phyloP scores from a whole-genome alignment of 2,329 filamentous ascomycete genomes.

The Claviceps sp. region DNA sequence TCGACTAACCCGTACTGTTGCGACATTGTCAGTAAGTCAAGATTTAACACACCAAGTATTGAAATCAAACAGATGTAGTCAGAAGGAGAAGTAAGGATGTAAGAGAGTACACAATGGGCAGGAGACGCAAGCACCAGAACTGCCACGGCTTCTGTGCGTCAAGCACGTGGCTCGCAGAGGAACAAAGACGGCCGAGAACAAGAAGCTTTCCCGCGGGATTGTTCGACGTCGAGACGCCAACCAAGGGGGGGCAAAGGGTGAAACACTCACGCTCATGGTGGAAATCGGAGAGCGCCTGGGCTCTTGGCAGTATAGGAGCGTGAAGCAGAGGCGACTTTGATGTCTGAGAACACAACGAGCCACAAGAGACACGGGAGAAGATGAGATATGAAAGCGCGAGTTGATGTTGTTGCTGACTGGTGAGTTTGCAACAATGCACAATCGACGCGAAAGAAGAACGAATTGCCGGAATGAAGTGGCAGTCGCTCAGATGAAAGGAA shows the following conservation, averaged over 20 bases:
- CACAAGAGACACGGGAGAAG: background rate
- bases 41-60: slow-evolving; percentile 2
- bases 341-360: background rate
- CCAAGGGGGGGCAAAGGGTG: slow-evolving; percentile 10
- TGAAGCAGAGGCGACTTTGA: background rate
- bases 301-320: background rate
- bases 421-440: background rate
- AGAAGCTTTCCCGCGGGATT: background rate
- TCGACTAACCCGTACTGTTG: slow-evolving; percentile 41
- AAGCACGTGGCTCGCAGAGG: background rate
- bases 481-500: slow-evolving; percentile 1
- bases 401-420: background rate
- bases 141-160: background rate
- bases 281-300: slow-evolving; percentile 5
- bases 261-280: slow-evolving; percentile 18
- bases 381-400: background rate
- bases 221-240: slow-evolving; percentile 11
- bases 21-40: slow-evolving; percentile 16
- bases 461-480: background rate
- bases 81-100: background rate
- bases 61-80: background rate
- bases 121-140: background rate
- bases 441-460: background rate
- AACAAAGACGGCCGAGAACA: background rate
- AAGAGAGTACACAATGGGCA: background rate